Base-by-base conservation (phyloP, 2,329 filamentous ascomycete species). In the Arthrobotrys sinensis region DNA sequence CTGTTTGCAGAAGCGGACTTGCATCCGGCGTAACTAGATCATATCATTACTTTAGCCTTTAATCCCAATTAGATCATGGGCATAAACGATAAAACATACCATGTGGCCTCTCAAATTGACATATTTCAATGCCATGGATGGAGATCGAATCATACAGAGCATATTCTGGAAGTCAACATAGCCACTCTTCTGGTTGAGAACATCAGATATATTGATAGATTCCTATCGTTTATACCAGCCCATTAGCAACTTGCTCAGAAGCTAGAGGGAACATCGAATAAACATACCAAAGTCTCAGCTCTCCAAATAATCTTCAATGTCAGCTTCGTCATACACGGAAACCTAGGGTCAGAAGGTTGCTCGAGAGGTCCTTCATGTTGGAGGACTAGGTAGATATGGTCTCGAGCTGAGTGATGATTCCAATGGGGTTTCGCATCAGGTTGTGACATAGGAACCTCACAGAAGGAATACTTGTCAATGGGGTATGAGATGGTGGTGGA, bases 391-490 rank as follows among this genome's bases (percentile, higher is more conserved):
- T 78, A 71, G 46, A 78, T 67, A 40, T 78, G 75, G 28, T 78
- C 75, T 21, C 75, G 50, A 43, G 75, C 75, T 10, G 63, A 19
- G 34, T 78, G 75, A 62, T 78, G 75, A 40, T 63, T 72, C 75
- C 75, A 78, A 11, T 50, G 43, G 7, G 75, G 67, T 50, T 78
- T 78, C 2, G 53, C 36, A 55, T 78, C 67, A 40, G 43, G 32
- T 19, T 72, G 67, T 28, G 55, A 55, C 62, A 78, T 72, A 3
- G 67, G 60, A 16, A 78, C 67, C 24, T 78, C 75, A 34, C 65
- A 78, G 45, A 55, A 78, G 7, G 75, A 78, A 28, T 78, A 78
- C 32, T 72, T 78, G 38, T 78, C 75, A 46, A 78, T 72, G 46
- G 67, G 48, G 45, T 66, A 78, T n/a, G 75, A 72, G 24, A 64